Percentiles rank a stretch among this genome's conserved stretches.
phyloP scores from a whole-genome alignment of 1,139 yeast species.

The Diutina ranongensis region DNA sequence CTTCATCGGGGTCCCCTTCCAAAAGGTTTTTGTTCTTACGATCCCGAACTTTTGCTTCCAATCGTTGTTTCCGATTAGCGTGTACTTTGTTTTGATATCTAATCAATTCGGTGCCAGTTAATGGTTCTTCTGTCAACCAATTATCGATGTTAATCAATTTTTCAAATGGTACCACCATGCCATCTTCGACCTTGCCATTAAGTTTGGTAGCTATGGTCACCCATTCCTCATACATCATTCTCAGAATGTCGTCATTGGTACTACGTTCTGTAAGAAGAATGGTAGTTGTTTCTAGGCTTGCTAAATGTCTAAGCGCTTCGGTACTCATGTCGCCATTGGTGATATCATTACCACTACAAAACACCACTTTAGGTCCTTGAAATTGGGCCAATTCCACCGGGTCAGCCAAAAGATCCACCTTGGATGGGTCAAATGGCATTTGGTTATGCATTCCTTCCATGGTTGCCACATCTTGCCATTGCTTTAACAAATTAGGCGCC shows the following conservation, averaged over 20 bases:
- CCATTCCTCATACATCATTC: slow-evolving; percentile 49
- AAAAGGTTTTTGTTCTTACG: slow-evolving; percentile 43
- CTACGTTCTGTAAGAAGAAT: slow-evolving; percentile 62
- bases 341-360: slow-evolving; percentile 67
- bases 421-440: slow-evolving; percentile 64
- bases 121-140: slow-evolving; percentile 35
- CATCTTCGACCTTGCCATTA: slow-evolving; percentile 37
- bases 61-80: slow-evolving; percentile 31
- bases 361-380: slow-evolving; percentile 70
- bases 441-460: slow-evolving; percentile 18
- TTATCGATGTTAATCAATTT: slow-evolving; percentile 19
- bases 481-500: slow-evolving; percentile 67
- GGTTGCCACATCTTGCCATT: slow-evolving; percentile 51
- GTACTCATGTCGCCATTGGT: slow-evolving; percentile 54
- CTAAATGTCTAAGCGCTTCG: slow-evolving; percentile 43
- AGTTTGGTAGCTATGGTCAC: slow-evolving; percentile 20
- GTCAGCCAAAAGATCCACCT: slow-evolving; percentile 44
- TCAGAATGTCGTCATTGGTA: slow-evolving; percentile 17
- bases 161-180: slow-evolving; percentile 45
- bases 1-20: slow-evolving; percentile 21
- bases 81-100: slow-evolving; percentile 33
- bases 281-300: slow-evolving; percentile 56
- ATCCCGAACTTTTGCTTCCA: slow-evolving; percentile 43
- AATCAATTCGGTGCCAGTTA: slow-evolving; percentile 38
- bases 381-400: slow-evolving; percentile 45